These are phyloP conservation scores for Tetraselmis striata DNA, from an alignment of 139 green algal species.

Conservation along the genomic window DNA sequence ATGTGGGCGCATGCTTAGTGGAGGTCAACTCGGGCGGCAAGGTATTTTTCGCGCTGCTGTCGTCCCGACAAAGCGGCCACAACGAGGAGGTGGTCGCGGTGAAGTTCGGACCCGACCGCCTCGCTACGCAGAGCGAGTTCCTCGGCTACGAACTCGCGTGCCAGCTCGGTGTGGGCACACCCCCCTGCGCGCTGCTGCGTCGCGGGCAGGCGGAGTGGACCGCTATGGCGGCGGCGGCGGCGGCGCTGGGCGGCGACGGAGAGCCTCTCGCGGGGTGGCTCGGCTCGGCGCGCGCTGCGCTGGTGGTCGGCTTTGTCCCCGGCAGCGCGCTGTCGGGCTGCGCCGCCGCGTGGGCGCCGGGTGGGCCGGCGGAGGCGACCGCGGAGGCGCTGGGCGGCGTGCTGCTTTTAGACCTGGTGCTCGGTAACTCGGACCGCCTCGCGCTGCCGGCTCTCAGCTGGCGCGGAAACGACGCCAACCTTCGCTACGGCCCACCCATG, in stretches of 20 bases:
- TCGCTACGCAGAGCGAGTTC: not conserved
- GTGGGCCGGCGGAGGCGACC: not conserved
- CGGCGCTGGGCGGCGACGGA: not conserved
- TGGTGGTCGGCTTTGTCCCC: not conserved
- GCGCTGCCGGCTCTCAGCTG: not conserved
- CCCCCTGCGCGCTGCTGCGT: not conserved
- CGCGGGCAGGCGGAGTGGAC: not conserved
- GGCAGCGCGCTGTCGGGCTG: not conserved
- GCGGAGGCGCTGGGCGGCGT: not conserved
- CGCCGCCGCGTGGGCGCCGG: not conserved
- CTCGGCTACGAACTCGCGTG: not conserved
- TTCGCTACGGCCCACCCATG: not conserved
- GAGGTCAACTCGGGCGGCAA: not conserved
- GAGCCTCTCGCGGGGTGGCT: not conserved
- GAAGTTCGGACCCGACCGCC: not conserved
- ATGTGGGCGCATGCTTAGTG: not conserved
- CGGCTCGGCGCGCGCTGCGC: no score
- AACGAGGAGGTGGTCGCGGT: not conserved
- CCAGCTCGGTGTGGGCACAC: not conserved
- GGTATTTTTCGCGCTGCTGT: not conserved
- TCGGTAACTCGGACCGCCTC: not conserved
- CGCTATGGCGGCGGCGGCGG: not conserved
- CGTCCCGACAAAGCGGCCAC: no score
- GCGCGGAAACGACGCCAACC: not conserved
- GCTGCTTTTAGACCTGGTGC: not conserved